phyloP scores from a whole-genome alignment of 805 yeast genomes.

The Sugiyamaella valdiviana region DNA sequence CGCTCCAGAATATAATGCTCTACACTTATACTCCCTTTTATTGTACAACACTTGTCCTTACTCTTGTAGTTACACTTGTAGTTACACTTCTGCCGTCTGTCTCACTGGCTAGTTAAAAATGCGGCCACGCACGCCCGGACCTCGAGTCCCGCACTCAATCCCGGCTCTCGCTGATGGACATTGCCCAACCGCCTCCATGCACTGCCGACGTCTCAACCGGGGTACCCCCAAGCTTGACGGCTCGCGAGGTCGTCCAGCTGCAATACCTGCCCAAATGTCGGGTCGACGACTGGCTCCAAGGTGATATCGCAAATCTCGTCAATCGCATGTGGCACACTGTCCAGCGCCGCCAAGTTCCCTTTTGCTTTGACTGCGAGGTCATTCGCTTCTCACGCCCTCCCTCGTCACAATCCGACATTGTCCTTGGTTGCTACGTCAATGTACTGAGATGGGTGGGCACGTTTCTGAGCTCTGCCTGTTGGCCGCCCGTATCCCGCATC shows the following conservation, averaged over 20 bases:
- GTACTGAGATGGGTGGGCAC: conserved; percentile 3
- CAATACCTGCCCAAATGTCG: not conserved
- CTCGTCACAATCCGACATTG: not conserved
- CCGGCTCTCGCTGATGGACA: no score
- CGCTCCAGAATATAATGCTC: no score
- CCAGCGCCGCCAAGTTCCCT: not conserved
- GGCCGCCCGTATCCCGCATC: not conserved
- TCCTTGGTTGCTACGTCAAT: conserved; percentile 1
- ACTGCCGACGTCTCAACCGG: no score
- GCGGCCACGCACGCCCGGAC: no score
- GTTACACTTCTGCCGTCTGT: no score
- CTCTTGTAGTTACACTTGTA: no score
- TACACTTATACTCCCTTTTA: no score
- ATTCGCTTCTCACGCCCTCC: not conserved
- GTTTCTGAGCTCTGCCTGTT: not conserved
- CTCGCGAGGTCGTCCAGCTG: not conserved
- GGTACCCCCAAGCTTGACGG: not conserved
- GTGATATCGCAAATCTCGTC: not conserved
- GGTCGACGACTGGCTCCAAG: not conserved
- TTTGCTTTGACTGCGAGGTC: not conserved
- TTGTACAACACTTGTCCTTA: no score
- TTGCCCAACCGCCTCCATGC: no score
- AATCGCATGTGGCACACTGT: not conserved
- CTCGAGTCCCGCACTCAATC: no score
- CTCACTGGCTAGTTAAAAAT: no score